Base-by-base conservation (phyloP, 352 stramenopile species). In the Paralagenidium karlingii region DNA sequence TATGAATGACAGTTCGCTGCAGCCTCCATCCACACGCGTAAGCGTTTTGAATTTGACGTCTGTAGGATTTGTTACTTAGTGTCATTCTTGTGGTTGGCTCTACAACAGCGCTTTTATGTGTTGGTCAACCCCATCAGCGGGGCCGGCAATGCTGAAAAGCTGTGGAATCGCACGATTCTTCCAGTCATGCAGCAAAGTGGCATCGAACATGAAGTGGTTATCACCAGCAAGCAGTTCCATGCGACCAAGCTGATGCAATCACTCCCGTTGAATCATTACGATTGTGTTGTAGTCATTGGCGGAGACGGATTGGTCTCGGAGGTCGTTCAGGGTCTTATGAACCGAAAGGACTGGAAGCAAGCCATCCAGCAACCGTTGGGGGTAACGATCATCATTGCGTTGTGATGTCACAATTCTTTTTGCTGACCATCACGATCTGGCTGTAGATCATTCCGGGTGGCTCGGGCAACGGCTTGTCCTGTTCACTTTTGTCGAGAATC, bases 291-390 rank as follows among this genome's bases (percentile, higher is more conserved):
- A 3, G 53, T 55, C 1, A 60, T 88, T 18, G 71, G 74, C 16
- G 74, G 74, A 5, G 74, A 88, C 20, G 76, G 73, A 7, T 22
- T 83, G n/a, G 40, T 82, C 16, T 82, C 55, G 0, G 76, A 89
- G 85, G 73, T 89, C 38, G 27, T 84, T 2, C 71, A 86, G 68
- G 76, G 76, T 8, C 46, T 85, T 29, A 82, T 85, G 66, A 53
- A 50, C 8, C 71, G 67, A 7, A 34, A 55, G 3, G 69, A 83
- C 45, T 81, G 71, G 65, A 48, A 66, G 18, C 37, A 80, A 36
- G 71, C 69, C 6, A 64, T 74, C 40, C 46, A 36, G 30, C 30
- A 36, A 20, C 30, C 30, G 19, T 36, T 36, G 22, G 30, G 30
- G 19, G 3, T 36, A 47, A 19, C 13, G 11, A n/a, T 16, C 11